Evolutionary conservation across 768 basidiomycete species (phyloP).

Genomic region (Nidula microcarpa): DNA sequence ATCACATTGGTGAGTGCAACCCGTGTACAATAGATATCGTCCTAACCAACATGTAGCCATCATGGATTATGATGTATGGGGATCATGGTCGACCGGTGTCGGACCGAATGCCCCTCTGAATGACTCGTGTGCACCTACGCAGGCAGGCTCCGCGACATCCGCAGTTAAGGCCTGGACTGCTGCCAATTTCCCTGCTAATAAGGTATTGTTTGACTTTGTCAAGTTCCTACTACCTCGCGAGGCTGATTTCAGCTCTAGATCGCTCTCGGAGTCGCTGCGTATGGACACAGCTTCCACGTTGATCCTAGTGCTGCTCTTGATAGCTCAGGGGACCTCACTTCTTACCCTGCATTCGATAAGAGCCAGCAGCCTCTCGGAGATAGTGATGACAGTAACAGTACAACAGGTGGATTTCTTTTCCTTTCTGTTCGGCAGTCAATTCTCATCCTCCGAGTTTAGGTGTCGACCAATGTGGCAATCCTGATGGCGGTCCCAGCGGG

Average conservation of each 20-base stretch:
- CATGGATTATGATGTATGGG: constrained; percentile 63
- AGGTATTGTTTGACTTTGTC: constrained; percentile 16
- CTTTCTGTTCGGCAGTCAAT: background rate
- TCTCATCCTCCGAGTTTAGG: constrained; percentile 8
- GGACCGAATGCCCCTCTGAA: constrained; percentile 86
- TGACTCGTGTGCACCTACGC: constrained; percentile 65
- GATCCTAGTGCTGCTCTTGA: constrained; percentile 32
- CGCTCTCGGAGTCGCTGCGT: constrained; percentile 80
- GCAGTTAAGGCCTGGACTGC: constrained; percentile 70
- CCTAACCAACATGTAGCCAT: constrained; percentile 30
- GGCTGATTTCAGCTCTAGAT: constrained; percentile 31
- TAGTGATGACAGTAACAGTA: constrained; percentile 15
- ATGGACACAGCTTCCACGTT: constrained; percentile 76
- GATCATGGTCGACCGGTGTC: constrained; percentile 48
- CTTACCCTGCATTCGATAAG: constrained; percentile 50
- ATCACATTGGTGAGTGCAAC: constrained; percentile 33
- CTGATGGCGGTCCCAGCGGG: constrained; percentile 34
- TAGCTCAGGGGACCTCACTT: constrained; percentile 24
- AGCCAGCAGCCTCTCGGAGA: constrained; percentile 48
- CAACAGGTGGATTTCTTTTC: constrained; percentile 10
- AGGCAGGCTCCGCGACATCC: constrained; percentile 68
- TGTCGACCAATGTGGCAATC: constrained; percentile 46
- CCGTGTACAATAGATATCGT: too few relatives aligned
- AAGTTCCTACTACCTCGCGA: background rate
- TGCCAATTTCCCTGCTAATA: constrained; percentile 69